Conservation (phyloP, 345 rosid species). For the Cardiospermum halicacabum region DNA sequence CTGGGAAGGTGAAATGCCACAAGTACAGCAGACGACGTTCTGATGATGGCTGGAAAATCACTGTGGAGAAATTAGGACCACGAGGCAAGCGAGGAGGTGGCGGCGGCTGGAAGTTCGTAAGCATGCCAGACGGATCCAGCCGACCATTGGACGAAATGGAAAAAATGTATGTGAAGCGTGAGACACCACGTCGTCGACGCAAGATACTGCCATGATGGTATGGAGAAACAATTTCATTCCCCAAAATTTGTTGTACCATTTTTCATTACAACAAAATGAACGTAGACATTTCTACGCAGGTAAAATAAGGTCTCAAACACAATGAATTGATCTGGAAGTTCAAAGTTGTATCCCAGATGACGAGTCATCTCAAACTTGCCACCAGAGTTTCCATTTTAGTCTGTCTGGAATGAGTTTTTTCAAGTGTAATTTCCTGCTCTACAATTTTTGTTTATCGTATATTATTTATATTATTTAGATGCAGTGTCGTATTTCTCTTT, state of each 20-base stretch:
- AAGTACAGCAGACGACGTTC: constrained; percentile 81
- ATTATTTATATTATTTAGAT: too few species aligned
- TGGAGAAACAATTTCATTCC: not conserved
- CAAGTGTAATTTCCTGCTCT: not conserved
- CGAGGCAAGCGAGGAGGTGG: constrained; percentile 82
- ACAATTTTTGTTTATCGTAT: too few species aligned
- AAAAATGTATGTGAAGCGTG: constrained; percentile 81
- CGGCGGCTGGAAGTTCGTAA: constrained; percentile 92
- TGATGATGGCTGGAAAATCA: constrained; percentile 77
- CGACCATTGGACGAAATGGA: constrained; percentile 71
- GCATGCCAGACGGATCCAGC: constrained; percentile 91
- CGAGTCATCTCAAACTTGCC: not conserved
- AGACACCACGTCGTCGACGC: constrained; percentile 76
- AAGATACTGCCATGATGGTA: constrained; percentile 64
- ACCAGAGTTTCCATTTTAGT: not conserved
- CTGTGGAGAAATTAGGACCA: constrained; percentile 78
- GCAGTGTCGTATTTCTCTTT: too few species aligned
- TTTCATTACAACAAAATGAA: not conserved
- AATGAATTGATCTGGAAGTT: not conserved
- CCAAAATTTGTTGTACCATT: not conserved
- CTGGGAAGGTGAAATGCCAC: constrained; percentile 79
- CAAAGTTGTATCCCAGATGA: not conserved
- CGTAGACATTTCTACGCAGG: not conserved
- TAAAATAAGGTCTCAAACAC: not conserved
- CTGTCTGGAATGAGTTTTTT: not conserved